Base-by-base conservation (phyloP, 495 filamentous ascomycete genomes). In the Tuber borchii region DNA sequence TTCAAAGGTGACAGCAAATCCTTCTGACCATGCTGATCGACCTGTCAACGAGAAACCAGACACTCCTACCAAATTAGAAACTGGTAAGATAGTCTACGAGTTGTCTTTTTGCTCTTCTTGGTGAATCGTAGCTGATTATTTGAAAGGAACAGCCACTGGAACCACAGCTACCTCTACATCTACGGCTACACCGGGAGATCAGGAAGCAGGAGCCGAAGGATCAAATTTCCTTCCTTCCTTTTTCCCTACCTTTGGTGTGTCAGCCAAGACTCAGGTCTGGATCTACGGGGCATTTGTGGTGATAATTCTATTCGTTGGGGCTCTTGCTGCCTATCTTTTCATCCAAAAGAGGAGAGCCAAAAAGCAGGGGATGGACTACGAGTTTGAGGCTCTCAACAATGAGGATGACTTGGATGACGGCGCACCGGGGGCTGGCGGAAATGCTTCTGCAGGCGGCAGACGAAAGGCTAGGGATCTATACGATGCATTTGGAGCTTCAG, bases 191-290 rank as follows among this genome's bases (percentile, higher is more conserved):
- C 56, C 56, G n/a, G 22, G 22, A 2, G 68, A 45, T 42, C 34
- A 19, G 39, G 77, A 73, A 37, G 16, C 39, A 48, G 74, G 72
- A 42, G 31, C 76, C 78, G 48, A 81, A 78, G 37, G 79, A 56
- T 69, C 89, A 4, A 90, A 88, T 82, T 92, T 96, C 84, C 86
- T 97, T 61, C 93, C 93, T 4, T 93, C 92, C 16, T 96, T 94
- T 86, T 91, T 99, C 78, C 95, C 95, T 12, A 96, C 93, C n/a
- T 96, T 99, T 79, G 95, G 95, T 73, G 91, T 94, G 48, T 94
- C 92, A 19, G 93, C 93, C 80, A 89, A 90, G 75, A 97, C 95
- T 10, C 93, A 96, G 82, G 88, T 91, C 65, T 99, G 95, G 95
- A 97, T 99, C 73, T 98, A 98, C 81, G 93, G 93, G 69, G 87